Evolutionary conservation across 306 rosid genomes (phyloP).

Genomic region (Acacia acuminata): DNA sequence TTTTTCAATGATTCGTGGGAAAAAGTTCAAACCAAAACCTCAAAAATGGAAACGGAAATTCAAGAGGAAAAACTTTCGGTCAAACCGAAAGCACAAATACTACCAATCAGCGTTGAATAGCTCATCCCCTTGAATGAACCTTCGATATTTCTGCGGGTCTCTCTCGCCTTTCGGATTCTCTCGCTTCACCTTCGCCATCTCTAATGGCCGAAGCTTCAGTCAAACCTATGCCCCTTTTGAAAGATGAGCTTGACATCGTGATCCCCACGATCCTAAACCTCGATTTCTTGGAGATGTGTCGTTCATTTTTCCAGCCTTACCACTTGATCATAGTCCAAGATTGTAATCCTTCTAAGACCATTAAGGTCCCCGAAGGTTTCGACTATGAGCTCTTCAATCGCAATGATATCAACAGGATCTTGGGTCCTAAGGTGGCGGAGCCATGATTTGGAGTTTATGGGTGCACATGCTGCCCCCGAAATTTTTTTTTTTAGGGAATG

Average conservation of each 20-base stretch:
- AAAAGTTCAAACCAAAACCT: background rate
- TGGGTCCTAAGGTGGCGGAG: too few species aligned
- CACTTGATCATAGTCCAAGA: conserved; percentile 47
- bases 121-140: background rate
- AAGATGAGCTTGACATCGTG: conserved; percentile 46
- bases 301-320: conserved; percentile 41
- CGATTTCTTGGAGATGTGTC: conserved; percentile 50
- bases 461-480: too few species aligned
- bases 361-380: conserved; percentile 44
- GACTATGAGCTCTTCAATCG: conserved; percentile 53
- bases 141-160: background rate
- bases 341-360: conserved; percentile 38
- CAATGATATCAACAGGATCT: conserved; percentile 42
- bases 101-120: background rate
- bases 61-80: background rate
- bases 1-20: background rate
- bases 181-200: background rate
- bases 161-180: background rate
- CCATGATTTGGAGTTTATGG: too few species aligned
- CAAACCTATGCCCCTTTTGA: conserved; percentile 19
- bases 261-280: conserved; percentile 47
- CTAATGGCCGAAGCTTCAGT: conserved; percentile 6
- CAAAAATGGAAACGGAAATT: background rate
- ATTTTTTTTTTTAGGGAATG: too few species aligned
- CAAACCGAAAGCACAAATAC: too few species aligned